phyloP scores from a whole-genome alignment of 805 yeast genomes.

The Nakazawaea siamensis region DNA sequence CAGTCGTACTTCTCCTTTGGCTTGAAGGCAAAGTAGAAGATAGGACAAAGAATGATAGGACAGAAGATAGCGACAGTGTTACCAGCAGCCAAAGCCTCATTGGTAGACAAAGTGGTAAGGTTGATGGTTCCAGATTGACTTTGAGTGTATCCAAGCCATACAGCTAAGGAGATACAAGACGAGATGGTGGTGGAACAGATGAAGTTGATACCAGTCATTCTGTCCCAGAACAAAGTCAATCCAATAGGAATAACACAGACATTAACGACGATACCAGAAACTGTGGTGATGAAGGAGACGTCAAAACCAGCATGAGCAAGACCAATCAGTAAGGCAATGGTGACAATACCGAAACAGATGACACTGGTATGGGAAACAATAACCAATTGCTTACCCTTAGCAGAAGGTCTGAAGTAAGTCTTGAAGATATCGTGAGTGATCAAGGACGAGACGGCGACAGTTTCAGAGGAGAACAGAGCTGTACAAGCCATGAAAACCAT shows the following conservation, averaged over 20 bases:
- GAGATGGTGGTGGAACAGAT: constrained; percentile 37
- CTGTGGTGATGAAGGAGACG: constrained; percentile 45
- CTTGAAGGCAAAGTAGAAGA: constrained; percentile 33
- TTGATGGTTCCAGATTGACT: constrained; percentile 20
- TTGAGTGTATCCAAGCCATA: constrained; percentile 28
- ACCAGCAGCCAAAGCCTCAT: constrained; percentile 48
- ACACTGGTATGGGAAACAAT: constrained; percentile 36
- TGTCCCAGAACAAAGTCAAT: constrained; percentile 35
- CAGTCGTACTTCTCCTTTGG: constrained; percentile 44
- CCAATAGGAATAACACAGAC: constrained; percentile 47
- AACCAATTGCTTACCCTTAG: constrained; percentile 39
- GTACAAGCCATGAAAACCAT: constrained; percentile 47
- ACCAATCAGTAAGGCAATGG: constrained; percentile 44
- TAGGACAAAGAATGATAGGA: constrained; percentile 37
- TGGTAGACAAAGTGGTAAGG: constrained; percentile 33
- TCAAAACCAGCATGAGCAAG: constrained; percentile 41
- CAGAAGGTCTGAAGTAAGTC: constrained; percentile 40
- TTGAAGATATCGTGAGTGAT: constrained; percentile 44
- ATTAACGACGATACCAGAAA: constrained; percentile 44
- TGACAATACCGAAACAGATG: constrained; percentile 30
- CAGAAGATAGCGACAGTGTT: constrained; percentile 46
- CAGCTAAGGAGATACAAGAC: constrained; percentile 36
- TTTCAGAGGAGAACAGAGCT: constrained; percentile 48
- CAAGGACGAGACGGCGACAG: constrained; percentile 43
- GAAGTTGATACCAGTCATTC: constrained; percentile 37